Conservation (phyloP, 2,329 filamentous ascomycete species). For the Exophiala phaeomuriformis region DNA sequence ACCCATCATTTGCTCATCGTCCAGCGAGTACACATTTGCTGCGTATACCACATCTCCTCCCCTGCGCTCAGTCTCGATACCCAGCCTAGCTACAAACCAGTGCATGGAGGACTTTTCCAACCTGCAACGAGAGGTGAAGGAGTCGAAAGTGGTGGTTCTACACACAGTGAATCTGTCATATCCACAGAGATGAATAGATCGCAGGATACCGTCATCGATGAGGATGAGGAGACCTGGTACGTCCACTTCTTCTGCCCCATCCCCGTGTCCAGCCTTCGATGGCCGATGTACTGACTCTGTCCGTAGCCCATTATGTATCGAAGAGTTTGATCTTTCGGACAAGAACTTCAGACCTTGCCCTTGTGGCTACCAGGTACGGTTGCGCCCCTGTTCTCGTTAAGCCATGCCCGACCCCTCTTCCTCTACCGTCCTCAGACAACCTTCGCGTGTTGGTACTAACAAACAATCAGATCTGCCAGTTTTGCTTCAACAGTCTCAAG, state of each 20-base stretch:
- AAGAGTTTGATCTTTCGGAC: conserved; percentile 97
- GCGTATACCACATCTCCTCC: conserved; percentile 1
- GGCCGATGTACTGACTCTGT: conserved; percentile 21
- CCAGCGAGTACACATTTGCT: neutral
- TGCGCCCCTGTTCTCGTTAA: neutral
- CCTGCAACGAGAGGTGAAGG: conserved; percentile 21
- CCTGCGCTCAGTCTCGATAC: neutral
- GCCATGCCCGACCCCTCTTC: neutral
- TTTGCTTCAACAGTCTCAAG: conserved; percentile 99
- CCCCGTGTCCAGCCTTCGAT: neutral
- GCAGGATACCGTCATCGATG: conserved; percentile 45
- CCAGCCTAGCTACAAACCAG: neutral
- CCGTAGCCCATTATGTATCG: conserved; percentile 85
- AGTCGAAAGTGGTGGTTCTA: conserved; percentile 24
- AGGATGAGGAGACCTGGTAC: conserved; percentile 45
- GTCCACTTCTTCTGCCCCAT: conserved; percentile 10
- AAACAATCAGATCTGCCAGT: conserved; percentile 77
- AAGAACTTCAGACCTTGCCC: conserved; percentile 95
- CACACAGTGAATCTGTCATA: conserved; percentile 18
- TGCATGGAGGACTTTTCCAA: conserved; percentile 25
- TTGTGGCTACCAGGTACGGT: conserved; percentile 87
- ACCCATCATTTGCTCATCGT: neutral
- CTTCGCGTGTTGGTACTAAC: neutral
- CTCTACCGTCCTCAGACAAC: neutral
- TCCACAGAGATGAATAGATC: conserved; percentile 38